Conservation (phyloP, 495 filamentous ascomycete species). For the Xylaria castorea region DNA sequence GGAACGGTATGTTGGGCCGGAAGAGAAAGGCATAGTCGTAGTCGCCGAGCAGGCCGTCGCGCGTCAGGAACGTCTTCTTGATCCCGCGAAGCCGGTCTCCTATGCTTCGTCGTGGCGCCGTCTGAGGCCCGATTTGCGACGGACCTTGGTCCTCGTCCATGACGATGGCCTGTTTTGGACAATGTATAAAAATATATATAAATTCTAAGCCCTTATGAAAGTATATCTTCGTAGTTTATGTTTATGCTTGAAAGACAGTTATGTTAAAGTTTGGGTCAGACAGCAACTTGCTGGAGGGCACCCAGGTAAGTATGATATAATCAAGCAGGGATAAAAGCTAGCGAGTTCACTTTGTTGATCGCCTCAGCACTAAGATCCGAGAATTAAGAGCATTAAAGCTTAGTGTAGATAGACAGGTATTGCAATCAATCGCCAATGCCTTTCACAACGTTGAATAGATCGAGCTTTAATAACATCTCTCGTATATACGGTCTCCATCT, state of each 20-base stretch:
- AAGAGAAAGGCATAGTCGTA: constrained; percentile 83
- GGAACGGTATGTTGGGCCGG: constrained; percentile 82
- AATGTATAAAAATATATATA: background rate
- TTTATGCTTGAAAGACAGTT: background rate
- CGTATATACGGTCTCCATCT: background rate
- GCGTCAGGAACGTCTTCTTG: constrained; percentile 54
- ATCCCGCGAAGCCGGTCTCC: constrained; percentile 38
- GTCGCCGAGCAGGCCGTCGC: constrained; percentile 77
- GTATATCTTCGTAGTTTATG: background rate
- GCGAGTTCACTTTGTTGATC: background rate
- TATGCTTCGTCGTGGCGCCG: constrained; percentile 41
- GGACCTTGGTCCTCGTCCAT: constrained; percentile 53
- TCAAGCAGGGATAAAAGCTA: background rate
- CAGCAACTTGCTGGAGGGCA: background rate
- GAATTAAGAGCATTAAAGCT: background rate
- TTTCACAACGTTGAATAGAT: background rate
- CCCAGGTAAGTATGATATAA: constrained; percentile 12
- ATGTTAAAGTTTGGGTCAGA: background rate
- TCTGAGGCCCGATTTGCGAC: constrained; percentile 50
- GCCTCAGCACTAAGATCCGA: background rate
- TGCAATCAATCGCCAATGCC: background rate
- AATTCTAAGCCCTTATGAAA: background rate
- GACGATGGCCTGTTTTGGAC: background rate
- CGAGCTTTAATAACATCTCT: background rate
- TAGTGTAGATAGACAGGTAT: background rate